phyloP scores from a whole-genome alignment of 768 basidiomycete genomes.

The Floccularia luteovirens region DNA sequence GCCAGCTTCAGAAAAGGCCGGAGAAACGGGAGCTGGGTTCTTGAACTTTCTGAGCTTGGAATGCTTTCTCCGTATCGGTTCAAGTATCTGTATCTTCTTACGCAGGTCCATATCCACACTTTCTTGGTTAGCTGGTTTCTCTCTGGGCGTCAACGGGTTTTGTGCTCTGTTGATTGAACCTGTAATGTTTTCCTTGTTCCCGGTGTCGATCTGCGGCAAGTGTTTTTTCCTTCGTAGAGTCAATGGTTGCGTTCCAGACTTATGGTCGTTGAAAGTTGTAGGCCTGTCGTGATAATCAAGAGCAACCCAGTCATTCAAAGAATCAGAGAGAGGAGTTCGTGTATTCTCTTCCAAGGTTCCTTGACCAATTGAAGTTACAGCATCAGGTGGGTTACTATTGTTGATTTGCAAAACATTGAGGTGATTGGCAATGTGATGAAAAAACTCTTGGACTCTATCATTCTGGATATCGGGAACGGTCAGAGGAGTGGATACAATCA shows the following conservation, averaged over 20 bases:
- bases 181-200: constrained; percentile 54
- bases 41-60: constrained; percentile 29
- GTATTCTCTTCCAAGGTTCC: background rate
- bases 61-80: constrained; percentile 19
- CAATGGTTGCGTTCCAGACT: constrained; percentile 31
- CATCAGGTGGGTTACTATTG: constrained; percentile 10
- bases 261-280: background rate
- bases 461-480: constrained; percentile 68
- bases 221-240: constrained; percentile 30
- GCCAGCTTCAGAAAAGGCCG: constrained; percentile 37
- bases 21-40: constrained; percentile 19
- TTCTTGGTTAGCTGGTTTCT: background rate
- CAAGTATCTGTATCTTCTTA: constrained; percentile 14
- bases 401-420: constrained; percentile 66
- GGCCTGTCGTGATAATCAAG: too few species aligned
- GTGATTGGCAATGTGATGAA: constrained; percentile 78
- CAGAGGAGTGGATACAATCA: constrained; percentile 36
- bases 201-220: constrained; percentile 10
- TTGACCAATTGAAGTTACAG: background rate
- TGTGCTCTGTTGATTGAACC: constrained; percentile 1
- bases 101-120: constrained; percentile 10
- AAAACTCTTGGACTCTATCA: constrained; percentile 74
- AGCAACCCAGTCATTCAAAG: too few species aligned
- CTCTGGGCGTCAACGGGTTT: background rate
- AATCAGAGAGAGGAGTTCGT: too few species aligned